Percentiles rank a stretch among this genome's conserved stretches.
Conservation (phyloP, 2,329 filamentous ascomycete species). For the Cladorrhinum sp. region DNA sequence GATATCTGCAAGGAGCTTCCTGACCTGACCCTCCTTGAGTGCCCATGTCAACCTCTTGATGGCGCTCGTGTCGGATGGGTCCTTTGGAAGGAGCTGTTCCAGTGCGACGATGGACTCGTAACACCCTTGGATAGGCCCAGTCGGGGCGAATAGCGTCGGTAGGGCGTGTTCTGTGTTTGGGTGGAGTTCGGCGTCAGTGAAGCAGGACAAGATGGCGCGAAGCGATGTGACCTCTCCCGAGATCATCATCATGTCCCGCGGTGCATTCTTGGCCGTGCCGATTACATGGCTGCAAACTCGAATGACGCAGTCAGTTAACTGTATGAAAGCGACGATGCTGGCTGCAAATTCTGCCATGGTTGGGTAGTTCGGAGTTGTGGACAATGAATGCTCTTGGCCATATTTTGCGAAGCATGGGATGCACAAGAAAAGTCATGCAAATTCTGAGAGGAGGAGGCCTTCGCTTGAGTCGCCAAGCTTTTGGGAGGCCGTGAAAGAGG, state of each 20-base stretch:
- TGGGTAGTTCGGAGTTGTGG: background rate
- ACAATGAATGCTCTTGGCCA: background rate
- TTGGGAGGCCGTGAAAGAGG: too few relatives aligned
- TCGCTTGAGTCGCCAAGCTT: too few relatives aligned
- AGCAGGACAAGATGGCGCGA: constrained; percentile 15
- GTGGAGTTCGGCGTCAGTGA: background rate
- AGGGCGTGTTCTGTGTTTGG: background rate
- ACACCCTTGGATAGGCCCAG: constrained; percentile 6
- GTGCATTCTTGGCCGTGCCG: constrained; percentile 19
- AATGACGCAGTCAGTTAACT: constrained; percentile 17
- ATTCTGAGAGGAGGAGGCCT: too few relatives aligned
- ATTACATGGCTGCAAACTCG: constrained; percentile 18
- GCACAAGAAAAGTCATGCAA: background rate
- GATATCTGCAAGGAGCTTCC: constrained; percentile 15
- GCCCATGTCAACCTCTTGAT: constrained; percentile 14
- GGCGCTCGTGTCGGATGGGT: background rate
- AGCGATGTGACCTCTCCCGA: constrained; percentile 15
- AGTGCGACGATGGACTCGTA: background rate
- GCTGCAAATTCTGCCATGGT: constrained; percentile 5
- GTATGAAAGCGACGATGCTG: constrained; percentile 21
- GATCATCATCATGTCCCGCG: constrained; percentile 21
- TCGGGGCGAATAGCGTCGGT: constrained; percentile 2
- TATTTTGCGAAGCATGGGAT: too few relatives aligned
- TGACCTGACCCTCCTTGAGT: constrained; percentile 13
- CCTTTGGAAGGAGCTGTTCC: constrained; percentile 1